Conservation (phyloP, 305 asterid genomes). For the Solanum chacoense region DNA sequence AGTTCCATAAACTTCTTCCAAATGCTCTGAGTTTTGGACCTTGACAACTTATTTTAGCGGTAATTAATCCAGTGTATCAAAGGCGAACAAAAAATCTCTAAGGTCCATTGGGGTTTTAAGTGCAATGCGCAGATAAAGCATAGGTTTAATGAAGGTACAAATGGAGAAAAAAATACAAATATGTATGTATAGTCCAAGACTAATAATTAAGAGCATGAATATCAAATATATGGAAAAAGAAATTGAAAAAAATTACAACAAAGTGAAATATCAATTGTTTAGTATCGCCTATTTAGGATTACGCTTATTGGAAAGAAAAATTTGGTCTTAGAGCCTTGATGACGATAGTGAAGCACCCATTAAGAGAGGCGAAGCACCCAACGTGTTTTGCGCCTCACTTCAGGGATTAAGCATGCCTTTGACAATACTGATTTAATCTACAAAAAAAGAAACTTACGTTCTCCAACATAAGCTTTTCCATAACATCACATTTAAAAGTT, state of each 20-base stretch:
- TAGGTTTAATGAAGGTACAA: not conserved
- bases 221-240: not conserved
- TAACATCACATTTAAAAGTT: not conserved
- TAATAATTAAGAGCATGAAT: not conserved
- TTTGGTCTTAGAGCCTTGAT: not conserved
- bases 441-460: not conserved
- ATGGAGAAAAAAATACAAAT: not conserved
- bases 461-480: not conserved
- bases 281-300: not conserved
- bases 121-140: not conserved
- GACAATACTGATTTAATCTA: not conserved
- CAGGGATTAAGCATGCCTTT: not conserved
- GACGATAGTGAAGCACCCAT: not conserved
- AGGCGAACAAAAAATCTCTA: not conserved
- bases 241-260: not conserved
- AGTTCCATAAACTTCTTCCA: slow-evolving; percentile 2
- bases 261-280: not conserved
- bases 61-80: not conserved
- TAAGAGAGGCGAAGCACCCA: not conserved
- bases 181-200: not conserved
- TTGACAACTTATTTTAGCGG: not conserved
- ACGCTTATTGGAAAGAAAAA: not conserved
- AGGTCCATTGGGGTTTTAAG: not conserved
- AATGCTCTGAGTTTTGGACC: not conserved
- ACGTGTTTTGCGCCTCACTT: not conserved